phyloP scores from a whole-genome alignment of 1,284 basidiomycete species.

The Trichosporon faecale region DNA sequence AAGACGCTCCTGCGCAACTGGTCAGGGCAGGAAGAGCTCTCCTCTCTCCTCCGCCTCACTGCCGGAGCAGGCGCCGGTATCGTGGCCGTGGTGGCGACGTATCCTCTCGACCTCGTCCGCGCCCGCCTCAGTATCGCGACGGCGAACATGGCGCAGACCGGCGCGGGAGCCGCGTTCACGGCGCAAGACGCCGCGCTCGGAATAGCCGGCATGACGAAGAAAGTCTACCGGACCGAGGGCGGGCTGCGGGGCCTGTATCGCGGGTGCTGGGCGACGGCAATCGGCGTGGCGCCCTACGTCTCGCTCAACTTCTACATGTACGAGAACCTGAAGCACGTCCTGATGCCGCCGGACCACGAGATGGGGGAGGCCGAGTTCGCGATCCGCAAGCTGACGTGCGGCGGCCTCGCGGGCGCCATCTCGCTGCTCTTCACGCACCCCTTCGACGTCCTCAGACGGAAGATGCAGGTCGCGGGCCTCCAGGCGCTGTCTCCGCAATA shows the following conservation, averaged over 20 bases:
- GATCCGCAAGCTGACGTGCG: constrained; percentile 52
- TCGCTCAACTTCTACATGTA: constrained; percentile 53
- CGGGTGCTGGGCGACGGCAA: constrained; percentile 79
- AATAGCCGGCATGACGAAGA: constrained; percentile 81
- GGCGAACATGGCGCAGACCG: constrained; percentile 48
- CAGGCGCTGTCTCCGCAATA: constrained; percentile 63
- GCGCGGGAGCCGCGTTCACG: constrained; percentile 30
- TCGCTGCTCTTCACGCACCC: constrained; percentile 94
- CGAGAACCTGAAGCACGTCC: constrained; percentile 37
- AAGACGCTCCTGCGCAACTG: constrained; percentile 63
- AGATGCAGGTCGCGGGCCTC: constrained; percentile 90
- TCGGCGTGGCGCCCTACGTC: constrained; percentile 88
- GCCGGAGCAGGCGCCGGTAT: constrained; percentile 88
- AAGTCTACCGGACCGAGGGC: constrained; percentile 86
- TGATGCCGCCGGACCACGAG: constrained; percentile 32
- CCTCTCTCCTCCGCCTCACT: constrained; percentile 74
- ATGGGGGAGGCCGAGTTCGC: constrained; percentile 37
- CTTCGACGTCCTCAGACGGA: constrained; percentile 86
- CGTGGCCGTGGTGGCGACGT: constrained; percentile 84
- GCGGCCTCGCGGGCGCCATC: constrained; percentile 61
- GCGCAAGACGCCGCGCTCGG: constrained; percentile 58
- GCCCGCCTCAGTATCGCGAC: constrained; percentile 91
- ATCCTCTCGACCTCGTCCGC: constrained; percentile 87
- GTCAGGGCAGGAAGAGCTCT: constrained; percentile 65
- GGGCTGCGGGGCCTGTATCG: constrained; percentile 77